A percentile compares a stretch with the other conserved stretches of the same genome.
Conservation (phyloP, 2,329 filamentous ascomycete genomes). For the Fusarium papillatum region DNA sequence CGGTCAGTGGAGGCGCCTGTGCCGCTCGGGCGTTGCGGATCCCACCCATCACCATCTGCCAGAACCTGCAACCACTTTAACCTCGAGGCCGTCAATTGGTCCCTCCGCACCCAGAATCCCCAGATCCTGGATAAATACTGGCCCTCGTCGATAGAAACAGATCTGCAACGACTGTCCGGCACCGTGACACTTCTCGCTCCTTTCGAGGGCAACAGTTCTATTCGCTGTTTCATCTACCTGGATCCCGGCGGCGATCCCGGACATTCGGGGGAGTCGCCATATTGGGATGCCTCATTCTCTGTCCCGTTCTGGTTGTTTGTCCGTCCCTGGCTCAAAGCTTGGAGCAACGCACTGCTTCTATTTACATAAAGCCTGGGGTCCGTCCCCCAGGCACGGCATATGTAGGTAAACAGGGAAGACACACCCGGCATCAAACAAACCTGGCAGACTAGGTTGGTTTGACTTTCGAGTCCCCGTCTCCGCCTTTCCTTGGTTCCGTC, state of each 20-base stretch:
- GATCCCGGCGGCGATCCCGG: conserved; percentile 21
- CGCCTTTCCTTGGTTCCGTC: neutral
- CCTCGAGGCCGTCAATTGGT: neutral
- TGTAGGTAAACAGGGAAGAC: conserved; percentile 27
- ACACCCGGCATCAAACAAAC: neutral
- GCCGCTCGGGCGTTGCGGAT: conserved; percentile 11
- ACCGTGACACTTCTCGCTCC: neutral
- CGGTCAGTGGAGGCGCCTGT: neutral
- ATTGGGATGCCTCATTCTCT: conserved; percentile 26
- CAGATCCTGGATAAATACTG: conserved; percentile 13
- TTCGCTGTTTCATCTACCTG: conserved; percentile 11
- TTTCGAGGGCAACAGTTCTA: conserved; percentile 4
- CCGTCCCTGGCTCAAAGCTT: conserved; percentile 18
- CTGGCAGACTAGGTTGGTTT: conserved; percentile 2
- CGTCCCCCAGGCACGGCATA: conserved; percentile 22
- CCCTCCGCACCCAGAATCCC: conserved; percentile 5
- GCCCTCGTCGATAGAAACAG: neutral
- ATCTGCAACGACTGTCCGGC: conserved; percentile 11
- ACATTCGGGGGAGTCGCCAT: conserved; percentile 17
- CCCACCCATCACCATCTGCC: conserved; percentile 6
- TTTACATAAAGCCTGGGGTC: conserved; percentile 31
- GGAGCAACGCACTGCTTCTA: conserved; percentile 28
- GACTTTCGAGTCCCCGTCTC: neutral
- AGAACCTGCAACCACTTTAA: conserved; percentile 31
- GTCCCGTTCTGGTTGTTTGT: conserved; percentile 23